A percentile compares a stretch with the other conserved stretches of the same genome.
These are phyloP conservation scores for Nakazawaea ernobii DNA, from an alignment of 805 yeast genomes.

Conservation along the genomic window DNA sequence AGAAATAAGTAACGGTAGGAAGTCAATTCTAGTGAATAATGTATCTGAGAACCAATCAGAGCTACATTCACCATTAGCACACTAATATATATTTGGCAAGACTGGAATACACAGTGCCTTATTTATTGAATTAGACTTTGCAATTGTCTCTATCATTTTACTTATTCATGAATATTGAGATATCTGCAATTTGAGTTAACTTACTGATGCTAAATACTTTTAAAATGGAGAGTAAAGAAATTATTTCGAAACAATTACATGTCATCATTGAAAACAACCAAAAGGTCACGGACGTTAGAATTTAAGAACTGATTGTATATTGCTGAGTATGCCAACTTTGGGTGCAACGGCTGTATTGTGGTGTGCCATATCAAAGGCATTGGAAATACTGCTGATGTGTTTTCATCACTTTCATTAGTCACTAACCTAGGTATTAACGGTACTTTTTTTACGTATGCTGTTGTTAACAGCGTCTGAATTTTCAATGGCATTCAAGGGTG, in stretches of 20 bases:
- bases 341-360: constrained; percentile 59
- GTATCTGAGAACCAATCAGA: constrained; percentile 61
- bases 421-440: constrained; percentile 54
- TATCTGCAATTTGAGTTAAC: constrained; percentile 51
- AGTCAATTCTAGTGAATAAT: constrained; percentile 66
- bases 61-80: constrained; percentile 52
- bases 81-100: constrained; percentile 82
- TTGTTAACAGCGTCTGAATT: constrained; percentile 55
- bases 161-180: constrained; percentile 65
- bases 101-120: constrained; percentile 38
- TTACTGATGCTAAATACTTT: constrained; percentile 73
- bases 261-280: constrained; percentile 87
- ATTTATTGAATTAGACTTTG: constrained; percentile 44
- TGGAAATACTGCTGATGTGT: constrained; percentile 54
- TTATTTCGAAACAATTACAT: constrained; percentile 77
- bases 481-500: constrained; percentile 46
- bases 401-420: constrained; percentile 66
- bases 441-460: constrained; percentile 63
- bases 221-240: constrained; percentile 72
- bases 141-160: constrained; percentile 51
- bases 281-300: constrained; percentile 49
- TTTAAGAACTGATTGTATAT: constrained; percentile 53
- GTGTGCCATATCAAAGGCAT: constrained; percentile 26
- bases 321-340: constrained; percentile 60
- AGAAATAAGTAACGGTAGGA: constrained; percentile 36